Base-by-base conservation (phyloP, 805 yeast species). In the Torulaspora delbrueckii region DNA sequence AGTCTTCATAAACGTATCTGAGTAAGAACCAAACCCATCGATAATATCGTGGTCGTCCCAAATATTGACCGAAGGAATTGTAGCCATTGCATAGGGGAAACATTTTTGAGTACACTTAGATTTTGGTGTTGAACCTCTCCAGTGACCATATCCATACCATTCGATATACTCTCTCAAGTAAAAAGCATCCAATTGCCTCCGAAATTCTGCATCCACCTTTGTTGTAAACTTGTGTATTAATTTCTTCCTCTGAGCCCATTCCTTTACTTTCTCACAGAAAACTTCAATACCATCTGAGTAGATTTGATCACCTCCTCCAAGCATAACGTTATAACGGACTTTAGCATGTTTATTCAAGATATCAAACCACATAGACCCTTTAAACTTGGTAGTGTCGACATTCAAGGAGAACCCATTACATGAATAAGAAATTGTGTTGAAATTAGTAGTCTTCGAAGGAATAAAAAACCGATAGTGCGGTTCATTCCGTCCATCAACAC, bases 241-340 rank as follows among this genome's bases (percentile, higher is more conserved):
- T 48, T 73, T 77, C 45, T 70, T 73, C 50, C 78, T 80, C 24
- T 71, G 59, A 24, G 79, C 63, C 96, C 97, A 89, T 25, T 77
- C 62, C 48, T 73, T 63, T 54, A 85, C 77, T 6, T 62, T 61
- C 39, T 73, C 59, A 12, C 83, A 78, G 16, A 77, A 71, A 16
- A 74, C 53, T 63, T 84, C 85, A 54, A 91, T 80, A 1, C 87
- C 74, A 66, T 91, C 99, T 42, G 90, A 81, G 63, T 91, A 91
- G 41, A 91, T 76, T 68, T 91, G 99, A 67, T 91, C 99, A 26
- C 99, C 99, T 42, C 98, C 98, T 24, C 98, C 98, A 24, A 93
- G 71, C 95, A 91, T 90, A 4, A 88, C 97, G 63, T 91, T 96
- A 66, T 87, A 87, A 34, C 74, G 77, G 32, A 77, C 78, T 32